A percentile compares a stretch with the other conserved stretches of the same genome.
These are phyloP conservation scores for Ascochyta rabiei DNA, from an alignment of 2,329 filamentous ascomycete genomes.

Conservation along the genomic window DNA sequence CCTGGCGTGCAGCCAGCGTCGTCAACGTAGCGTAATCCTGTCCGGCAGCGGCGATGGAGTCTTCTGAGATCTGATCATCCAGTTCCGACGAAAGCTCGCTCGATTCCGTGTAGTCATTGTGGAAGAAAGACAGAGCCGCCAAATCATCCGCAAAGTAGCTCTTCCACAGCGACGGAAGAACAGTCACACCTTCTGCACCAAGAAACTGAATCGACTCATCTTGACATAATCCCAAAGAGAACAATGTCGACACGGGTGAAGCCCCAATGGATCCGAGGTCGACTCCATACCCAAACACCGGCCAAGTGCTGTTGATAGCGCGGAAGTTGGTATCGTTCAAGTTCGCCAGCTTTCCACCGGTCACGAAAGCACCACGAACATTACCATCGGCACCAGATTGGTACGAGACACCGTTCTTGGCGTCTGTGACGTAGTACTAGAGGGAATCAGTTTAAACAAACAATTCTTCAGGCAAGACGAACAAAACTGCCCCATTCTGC, in stretches of 20 bases:
- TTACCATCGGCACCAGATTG: slow-evolving; percentile 55
- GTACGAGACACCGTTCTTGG: slow-evolving; percentile 49
- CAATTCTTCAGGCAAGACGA: slow-evolving; percentile 70
- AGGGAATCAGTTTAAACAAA: slow-evolving; percentile 71
- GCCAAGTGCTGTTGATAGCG: slow-evolving; percentile 75
- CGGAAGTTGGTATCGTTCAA: slow-evolving; percentile 69
- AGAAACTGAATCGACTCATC: slow-evolving; percentile 81
- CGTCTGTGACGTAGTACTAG: slow-evolving; percentile 67
- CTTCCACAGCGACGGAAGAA: slow-evolving; percentile 80
- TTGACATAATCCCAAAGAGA: slow-evolving; percentile 78
- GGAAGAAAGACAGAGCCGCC: slow-evolving; percentile 74
- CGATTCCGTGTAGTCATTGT: slow-evolving; percentile 72
- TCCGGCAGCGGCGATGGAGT: slow-evolving; percentile 75
- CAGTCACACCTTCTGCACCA: slow-evolving; percentile 73
- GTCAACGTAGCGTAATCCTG: slow-evolving; percentile 78
- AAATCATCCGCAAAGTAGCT: slow-evolving; percentile 71
- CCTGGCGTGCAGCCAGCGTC: slow-evolving; percentile 77
- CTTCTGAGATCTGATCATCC: slow-evolving; percentile 70
- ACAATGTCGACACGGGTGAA: slow-evolving; percentile 52
- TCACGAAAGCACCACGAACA: slow-evolving; percentile 65
- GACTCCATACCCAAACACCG: slow-evolving; percentile 76
- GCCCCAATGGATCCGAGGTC: slow-evolving; percentile 36
- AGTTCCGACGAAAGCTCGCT: slow-evolving; percentile 70
- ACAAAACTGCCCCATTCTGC: slow-evolving; percentile 80
- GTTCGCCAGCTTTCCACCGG: slow-evolving; percentile 69